phyloP scores from a whole-genome alignment of 148 eudicot species.

The Limonium bicolor region DNA sequence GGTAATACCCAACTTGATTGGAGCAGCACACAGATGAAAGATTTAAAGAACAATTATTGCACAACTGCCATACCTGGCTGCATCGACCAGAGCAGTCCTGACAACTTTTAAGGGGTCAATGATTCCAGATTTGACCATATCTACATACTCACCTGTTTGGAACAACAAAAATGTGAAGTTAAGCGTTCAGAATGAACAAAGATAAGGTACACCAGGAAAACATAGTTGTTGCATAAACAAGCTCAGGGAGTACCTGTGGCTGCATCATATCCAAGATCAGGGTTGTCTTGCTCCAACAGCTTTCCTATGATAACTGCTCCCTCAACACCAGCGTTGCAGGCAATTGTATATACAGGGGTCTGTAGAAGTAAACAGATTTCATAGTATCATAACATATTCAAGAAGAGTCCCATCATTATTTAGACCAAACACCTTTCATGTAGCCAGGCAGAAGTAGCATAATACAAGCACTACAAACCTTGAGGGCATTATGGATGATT shows the following conservation, averaged over 20 bases:
- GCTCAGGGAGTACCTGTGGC: conserved; percentile 47
- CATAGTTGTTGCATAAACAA: too few species aligned
- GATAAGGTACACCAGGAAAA: not conserved
- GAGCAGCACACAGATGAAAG: not conserved
- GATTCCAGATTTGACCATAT: conserved; percentile 82
- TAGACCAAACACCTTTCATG: not conserved
- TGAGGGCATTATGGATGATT: conserved; percentile 59
- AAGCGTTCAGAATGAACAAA: not conserved
- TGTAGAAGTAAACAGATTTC: too few species aligned
- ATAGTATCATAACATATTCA: not conserved
- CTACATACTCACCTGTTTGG: conserved; percentile 70
- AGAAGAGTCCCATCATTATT: not conserved
- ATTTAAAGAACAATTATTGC: not conserved
- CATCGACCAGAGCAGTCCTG: conserved; percentile 80
- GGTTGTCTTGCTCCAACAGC: conserved; percentile 72
- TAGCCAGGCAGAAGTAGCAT: too few species aligned
- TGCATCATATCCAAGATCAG: conserved; percentile 90
- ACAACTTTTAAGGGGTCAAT: conserved; percentile 90
- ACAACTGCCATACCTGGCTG: conserved; percentile 54
- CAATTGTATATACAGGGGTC: conserved; percentile 82
- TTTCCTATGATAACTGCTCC: conserved; percentile 89
- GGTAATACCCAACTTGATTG: not conserved
- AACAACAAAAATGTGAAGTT: too few species aligned
- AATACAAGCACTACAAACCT: conserved; percentile 15
- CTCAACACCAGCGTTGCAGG: conserved; percentile 84